Evolutionary conservation across 2,329 filamentous ascomycete genomes (phyloP).

Genomic region (Diaporthe velutina): DNA sequence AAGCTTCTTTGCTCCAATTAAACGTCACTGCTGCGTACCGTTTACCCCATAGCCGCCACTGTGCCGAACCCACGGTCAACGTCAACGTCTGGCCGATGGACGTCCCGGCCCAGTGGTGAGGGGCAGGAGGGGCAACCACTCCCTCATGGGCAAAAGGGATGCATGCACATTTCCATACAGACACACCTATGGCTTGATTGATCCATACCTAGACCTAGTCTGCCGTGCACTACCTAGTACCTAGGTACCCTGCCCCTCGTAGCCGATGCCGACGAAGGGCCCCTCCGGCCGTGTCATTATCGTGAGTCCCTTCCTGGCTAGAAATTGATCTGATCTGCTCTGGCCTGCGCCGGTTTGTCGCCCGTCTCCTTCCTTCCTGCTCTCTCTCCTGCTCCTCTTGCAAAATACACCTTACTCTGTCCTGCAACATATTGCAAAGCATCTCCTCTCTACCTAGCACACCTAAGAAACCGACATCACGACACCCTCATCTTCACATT

Average conservation of each 20-base stretch:
- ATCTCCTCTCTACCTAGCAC: not conserved
- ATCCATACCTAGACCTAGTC: too few species aligned
- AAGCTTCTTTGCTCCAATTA: constrained; percentile 36
- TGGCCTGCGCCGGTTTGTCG: constrained; percentile 15
- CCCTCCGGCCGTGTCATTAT: constrained; percentile 37
- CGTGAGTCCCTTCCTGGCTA: constrained; percentile 40
- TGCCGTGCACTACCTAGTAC: too few species aligned
- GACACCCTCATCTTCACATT: not conserved
- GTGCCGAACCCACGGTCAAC: constrained; percentile 19
- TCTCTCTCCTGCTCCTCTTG: not conserved
- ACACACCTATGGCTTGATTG: not conserved
- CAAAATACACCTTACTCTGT: not conserved
- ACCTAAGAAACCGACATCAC: constrained; percentile 1
- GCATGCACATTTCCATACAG: not conserved
- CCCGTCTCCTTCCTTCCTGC: constrained; percentile 15
- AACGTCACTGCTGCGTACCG: constrained; percentile 32
- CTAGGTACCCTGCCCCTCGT: constrained; percentile 13
- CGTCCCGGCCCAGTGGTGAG: constrained; percentile 1
- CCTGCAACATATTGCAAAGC: not conserved
- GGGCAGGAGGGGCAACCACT: constrained; percentile 2
- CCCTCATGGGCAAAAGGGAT: constrained; percentile 5
- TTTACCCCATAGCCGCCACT: constrained; percentile 33
- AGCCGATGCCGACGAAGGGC: constrained; percentile 11
- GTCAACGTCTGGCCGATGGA: not conserved
- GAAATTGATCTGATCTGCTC: constrained; percentile 9